Base-by-base conservation (phyloP, 2,329 filamentous ascomycete genomes). In the Talaromyces sp. region DNA sequence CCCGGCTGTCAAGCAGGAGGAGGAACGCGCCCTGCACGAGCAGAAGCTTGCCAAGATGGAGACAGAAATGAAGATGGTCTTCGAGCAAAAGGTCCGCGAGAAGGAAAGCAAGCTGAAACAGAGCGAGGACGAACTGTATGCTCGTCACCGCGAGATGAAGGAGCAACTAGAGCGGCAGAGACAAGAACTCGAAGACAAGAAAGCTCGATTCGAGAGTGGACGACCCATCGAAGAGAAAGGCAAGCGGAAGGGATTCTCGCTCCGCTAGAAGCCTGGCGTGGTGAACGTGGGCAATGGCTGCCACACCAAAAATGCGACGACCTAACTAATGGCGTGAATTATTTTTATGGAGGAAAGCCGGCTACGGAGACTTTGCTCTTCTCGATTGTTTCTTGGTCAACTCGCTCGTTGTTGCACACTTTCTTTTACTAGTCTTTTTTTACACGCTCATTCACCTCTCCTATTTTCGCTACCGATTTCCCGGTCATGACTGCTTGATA, bases 1-100 rank as follows among this genome's bases (percentile, higher is more conserved):
- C 86, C 95, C 95, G 65, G 93, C 95, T 53, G 95, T 98, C 80
- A 99, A 99, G 89, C 95, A 99, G 81, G 95, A 99, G 78, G 95
- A 99, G 82, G 95, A 99, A 84, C 91, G 95, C 72, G 89, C 90
- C 66, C 84, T 99, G 69, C 95, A 99, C 85, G 95, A 99, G 82
- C 93, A 97, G 85, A 99, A 99, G 85, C 91, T 99, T 70, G 91
- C 93, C 78, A 99, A 99, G 91, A 99, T 99, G 95, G 95, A 99
- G 80, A 88, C 92, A 73, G 95, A 99, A 80, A 99, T 99, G 95
- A 99, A 99, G 91, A 96, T 97, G 91, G 95, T 99, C 69, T 99
- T 99, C 91, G 95, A 98, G 79, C 95, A 99, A 78, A 99, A 99
- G 89, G 95, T 99, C 32, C 88, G 91, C 67, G 95, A 99, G 80